Base-by-base conservation (phyloP, 345 rosid genomes). In the Crucihimalaya himalaica region DNA sequence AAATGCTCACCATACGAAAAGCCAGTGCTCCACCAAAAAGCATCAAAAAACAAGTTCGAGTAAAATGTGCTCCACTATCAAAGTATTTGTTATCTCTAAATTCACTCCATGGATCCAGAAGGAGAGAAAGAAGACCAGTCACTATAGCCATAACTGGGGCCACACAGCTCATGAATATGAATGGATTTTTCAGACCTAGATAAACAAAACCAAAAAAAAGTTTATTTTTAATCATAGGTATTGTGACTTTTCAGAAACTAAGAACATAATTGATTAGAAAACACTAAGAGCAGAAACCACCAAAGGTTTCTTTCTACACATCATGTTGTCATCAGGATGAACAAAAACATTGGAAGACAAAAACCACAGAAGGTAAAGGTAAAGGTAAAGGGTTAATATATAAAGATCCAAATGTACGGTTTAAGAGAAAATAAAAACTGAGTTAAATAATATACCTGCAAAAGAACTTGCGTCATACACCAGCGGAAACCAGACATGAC, bases 401-500 rank as follows among this genome's bases (percentile, higher is more conserved):
- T 21, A 71, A 27, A 45, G 32, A 71, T 25, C 39, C 60, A 65
- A 23, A 13, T 37, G 42, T 43, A 73, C 15, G 37, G 31, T 43
- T 48, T 53, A 71, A 65, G 37, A 66, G 21, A 28, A 69, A 66
- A 27, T 21, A 25, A 51, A 60, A 46, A 35, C 11, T 43, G 8
- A 3, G 39, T 60, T 11, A 34, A 68, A 48, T 14, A 34, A 68
- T 80, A 88, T 86, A 92, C 98, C 96, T 92, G 99, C 81, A 96
- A 81, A 77, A 96, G 92, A 81, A 96, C 87, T 85, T 96, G 99
- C 39, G 98, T 90, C 99, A 92, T 96, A 83, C 88, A 87, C 99
- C 99, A 96, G 56, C 97, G 97, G 68, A 96, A 92, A 59, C 99
- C 99, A 84, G 98, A 90, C 99, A 96, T 96, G 78, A 96, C 96